Conservation (phyloP, 1,284 basidiomycete genomes). For the Sparassis latifolia region DNA sequence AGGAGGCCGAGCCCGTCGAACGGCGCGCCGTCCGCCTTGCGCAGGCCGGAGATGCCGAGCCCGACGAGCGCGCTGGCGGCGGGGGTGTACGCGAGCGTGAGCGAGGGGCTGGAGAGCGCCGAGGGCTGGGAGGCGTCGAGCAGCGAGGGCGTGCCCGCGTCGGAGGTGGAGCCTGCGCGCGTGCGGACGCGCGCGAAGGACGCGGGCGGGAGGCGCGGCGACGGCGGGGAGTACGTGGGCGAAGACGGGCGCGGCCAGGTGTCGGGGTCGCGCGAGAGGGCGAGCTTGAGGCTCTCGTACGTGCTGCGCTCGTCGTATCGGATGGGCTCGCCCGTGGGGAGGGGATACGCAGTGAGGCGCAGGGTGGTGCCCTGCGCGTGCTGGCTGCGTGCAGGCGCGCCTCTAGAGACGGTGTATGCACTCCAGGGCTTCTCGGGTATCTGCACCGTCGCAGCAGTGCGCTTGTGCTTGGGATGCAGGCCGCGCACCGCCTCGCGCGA, state of each 20-base stretch:
- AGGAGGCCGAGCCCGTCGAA: slow-evolving; percentile 21
- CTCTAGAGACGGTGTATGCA: too few relatives aligned
- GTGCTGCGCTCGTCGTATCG: not conserved
- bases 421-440: too few relatives aligned
- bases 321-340: not conserved
- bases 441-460: too few relatives aligned
- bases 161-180: not conserved
- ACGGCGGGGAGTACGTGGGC: not conserved
- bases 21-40: slow-evolving; percentile 15
- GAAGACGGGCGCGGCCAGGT: too few relatives aligned
- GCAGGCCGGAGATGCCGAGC: slow-evolving; percentile 18
- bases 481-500: too few relatives aligned
- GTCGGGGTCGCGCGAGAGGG: too few relatives aligned
- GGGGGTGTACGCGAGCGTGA: not conserved
- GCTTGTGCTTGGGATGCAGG: too few relatives aligned
- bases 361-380: too few relatives aligned
- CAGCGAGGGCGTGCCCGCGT: not conserved
- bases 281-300: too few relatives aligned
- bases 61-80: slow-evolving; percentile 10
- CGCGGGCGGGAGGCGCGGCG: not conserved
- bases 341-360: not conserved
- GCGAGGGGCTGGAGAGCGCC: slow-evolving; percentile 1
- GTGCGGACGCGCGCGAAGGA: slow-evolving; percentile 1
- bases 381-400: too few relatives aligned
- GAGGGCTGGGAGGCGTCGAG: slow-evolving; percentile 2